Conservation (phyloP, 2,329 filamentous ascomycete species). For the Trichoderma harzianum region DNA sequence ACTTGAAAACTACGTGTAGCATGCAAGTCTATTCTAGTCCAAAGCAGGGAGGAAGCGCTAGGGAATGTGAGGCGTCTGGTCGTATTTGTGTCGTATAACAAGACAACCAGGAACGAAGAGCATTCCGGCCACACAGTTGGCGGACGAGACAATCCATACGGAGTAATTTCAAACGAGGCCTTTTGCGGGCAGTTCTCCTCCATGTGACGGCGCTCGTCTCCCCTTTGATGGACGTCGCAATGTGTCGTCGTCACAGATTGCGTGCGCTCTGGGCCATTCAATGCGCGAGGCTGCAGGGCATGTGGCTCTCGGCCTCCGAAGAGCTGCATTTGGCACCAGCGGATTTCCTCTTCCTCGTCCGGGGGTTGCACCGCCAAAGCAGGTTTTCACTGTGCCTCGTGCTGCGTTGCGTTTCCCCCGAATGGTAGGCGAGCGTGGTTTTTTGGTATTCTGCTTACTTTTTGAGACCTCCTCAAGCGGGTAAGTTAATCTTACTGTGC, state of each 20-base stretch:
- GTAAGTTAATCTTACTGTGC: neutral
- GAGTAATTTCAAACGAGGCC: constrained; percentile 13
- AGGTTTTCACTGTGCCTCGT: neutral
- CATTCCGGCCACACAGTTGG: constrained; percentile 12
- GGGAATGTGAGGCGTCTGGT: neutral
- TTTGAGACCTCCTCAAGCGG: neutral
- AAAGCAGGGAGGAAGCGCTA: neutral
- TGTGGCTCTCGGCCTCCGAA: constrained; percentile 13
- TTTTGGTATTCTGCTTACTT: neutral
- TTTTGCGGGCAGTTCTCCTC: neutral
- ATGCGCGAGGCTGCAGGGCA: constrained; percentile 1
- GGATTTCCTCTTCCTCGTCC: neutral
- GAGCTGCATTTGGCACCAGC: constrained; percentile 10
- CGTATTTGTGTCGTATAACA: constrained; percentile 13
- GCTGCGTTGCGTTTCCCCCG: neutral
- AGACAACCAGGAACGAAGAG: neutral
- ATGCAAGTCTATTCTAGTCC: neutral
- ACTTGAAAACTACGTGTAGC: neutral
- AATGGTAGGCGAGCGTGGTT: neutral
- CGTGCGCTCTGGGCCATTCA: neutral
- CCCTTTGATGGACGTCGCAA: neutral
- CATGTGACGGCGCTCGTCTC: neutral
- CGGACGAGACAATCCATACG: constrained; percentile 2
- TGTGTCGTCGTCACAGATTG: constrained; percentile 14
- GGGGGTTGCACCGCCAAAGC: constrained; percentile 7